Evolutionary conservation across 2,329 filamentous ascomycete genomes (phyloP).

Genomic region (Gliomastix tumulicola): DNA sequence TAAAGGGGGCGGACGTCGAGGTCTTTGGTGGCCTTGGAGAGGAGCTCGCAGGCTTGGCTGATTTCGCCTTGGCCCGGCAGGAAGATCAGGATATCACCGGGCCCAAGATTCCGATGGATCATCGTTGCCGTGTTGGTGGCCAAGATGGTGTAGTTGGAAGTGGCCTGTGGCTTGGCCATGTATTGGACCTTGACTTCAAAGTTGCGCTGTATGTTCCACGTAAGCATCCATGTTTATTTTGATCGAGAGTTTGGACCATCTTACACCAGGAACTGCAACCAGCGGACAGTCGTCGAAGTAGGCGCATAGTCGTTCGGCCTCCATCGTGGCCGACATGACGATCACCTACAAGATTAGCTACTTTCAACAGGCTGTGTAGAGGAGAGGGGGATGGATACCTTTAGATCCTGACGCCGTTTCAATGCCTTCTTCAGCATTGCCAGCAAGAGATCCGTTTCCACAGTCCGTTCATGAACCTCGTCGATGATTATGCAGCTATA

Average conservation of each 20-base stretch:
- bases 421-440: conserved; percentile 81
- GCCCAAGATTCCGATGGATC: conserved; percentile 3
- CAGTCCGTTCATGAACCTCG: conserved; percentile 81
- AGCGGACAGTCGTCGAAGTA: conserved; percentile 7
- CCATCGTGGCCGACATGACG: conserved; percentile 83
- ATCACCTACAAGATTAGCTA: conserved; percentile 40
- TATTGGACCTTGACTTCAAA: conserved; percentile 2
- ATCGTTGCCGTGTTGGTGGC: background rate
- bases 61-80: conserved; percentile 6
- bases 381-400: conserved; percentile 23
- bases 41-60: background rate
- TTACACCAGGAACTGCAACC: background rate
- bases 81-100: conserved; percentile 7
- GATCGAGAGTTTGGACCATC: background rate
- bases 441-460: conserved; percentile 77
- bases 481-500: conserved; percentile 76
- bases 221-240: no score
- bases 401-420: conserved; percentile 69
- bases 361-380: background rate
- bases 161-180: background rate
- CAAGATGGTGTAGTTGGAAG: background rate
- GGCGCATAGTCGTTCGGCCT: conserved; percentile 68
- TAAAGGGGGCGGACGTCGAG: conserved; percentile 6
- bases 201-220: background rate
- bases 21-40: background rate